Conservation (phyloP, 352 stramenopile species). For the Globisporangium cystogenes region DNA sequence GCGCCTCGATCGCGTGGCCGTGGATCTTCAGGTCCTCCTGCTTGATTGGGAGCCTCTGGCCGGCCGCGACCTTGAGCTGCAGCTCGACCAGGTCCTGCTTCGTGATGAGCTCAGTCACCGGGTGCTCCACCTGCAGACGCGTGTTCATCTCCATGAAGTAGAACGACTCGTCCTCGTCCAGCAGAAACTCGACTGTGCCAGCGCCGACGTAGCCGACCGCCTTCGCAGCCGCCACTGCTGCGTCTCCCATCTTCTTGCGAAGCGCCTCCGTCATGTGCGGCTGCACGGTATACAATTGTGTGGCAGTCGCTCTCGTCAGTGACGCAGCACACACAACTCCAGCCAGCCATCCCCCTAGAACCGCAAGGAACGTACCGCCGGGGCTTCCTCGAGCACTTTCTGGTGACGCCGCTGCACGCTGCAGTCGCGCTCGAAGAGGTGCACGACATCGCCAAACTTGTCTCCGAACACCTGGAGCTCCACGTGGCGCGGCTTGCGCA, state of each 20-base stretch:
- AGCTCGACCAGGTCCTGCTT: conserved; percentile 90
- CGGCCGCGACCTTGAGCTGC: conserved; percentile 92
- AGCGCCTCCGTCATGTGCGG: conserved; percentile 74
- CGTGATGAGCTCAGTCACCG: conserved; percentile 90
- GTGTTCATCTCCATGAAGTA: conserved; percentile 98
- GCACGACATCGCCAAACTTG: conserved; percentile 84
- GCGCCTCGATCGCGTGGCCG: conserved; percentile 90
- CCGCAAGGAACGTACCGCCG: conserved; percentile 51
- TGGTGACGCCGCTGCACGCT: conserved; percentile 90
- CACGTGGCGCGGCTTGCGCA: conserved; percentile 87
- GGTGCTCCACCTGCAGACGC: conserved; percentile 92
- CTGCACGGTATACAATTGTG: conserved; percentile 14
- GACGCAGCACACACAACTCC: conserved; percentile 1
- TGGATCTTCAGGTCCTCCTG: conserved; percentile 86
- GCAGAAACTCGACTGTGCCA: conserved; percentile 92
- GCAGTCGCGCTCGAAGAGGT: conserved; percentile 91
- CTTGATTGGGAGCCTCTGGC: conserved; percentile 85
- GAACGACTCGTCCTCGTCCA: conserved; percentile 89
- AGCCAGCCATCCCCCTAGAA: not conserved
- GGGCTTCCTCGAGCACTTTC: conserved; percentile 94
- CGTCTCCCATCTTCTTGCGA: conserved; percentile 86
- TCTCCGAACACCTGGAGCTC: conserved; percentile 93
- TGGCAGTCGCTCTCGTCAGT: not conserved
- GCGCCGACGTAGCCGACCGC: conserved; percentile 90
- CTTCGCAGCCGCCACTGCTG: conserved; percentile 84